phyloP scores from a whole-genome alignment of 2,329 filamentous ascomycete genomes.

The Ophiostoma piceae region DNA sequence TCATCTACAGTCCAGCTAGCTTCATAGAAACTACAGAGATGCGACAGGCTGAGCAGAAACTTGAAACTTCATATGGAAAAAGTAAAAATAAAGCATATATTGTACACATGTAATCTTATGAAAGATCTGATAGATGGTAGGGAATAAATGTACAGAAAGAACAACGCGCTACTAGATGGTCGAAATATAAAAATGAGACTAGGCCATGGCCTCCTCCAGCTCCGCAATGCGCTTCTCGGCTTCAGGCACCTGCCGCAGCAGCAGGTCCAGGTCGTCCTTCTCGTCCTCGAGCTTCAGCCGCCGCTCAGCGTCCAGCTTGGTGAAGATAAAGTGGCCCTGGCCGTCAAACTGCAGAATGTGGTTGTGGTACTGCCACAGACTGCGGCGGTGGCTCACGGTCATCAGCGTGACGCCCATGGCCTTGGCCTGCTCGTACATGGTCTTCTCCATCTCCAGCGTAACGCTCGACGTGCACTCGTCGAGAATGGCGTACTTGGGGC shows the following conservation, averaged over 20 bases:
- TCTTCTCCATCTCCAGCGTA: slow-evolving; percentile 88
- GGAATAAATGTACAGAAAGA: background rate
- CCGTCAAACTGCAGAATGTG: slow-evolving; percentile 96
- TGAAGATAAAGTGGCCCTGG: slow-evolving; percentile 86
- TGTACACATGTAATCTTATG: background rate
- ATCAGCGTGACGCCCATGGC: slow-evolving; percentile 86
- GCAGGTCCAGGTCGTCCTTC: slow-evolving; percentile 85
- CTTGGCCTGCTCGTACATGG: slow-evolving; percentile 98
- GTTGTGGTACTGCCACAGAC: slow-evolving; percentile 93
- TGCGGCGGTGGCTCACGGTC: slow-evolving; percentile 88
- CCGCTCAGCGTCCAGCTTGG: slow-evolving; percentile 78
- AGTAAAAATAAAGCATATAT: background rate
- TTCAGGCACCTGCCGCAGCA: slow-evolving; percentile 79
- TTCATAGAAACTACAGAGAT: background rate
- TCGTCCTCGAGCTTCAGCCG: slow-evolving; percentile 87
- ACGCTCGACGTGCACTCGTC: slow-evolving; percentile 95
- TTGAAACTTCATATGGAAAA: background rate
- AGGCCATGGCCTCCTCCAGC: slow-evolving; percentile 50
- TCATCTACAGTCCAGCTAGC: background rate
- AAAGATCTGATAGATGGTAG: background rate
- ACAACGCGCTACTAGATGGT: background rate
- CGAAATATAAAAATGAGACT: background rate
- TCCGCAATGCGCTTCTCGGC: slow-evolving; percentile 80
- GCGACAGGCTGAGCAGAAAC: too few relatives aligned
- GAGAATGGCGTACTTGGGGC: slow-evolving; percentile 86